A percentile compares a stretch with the other conserved stretches of the same genome.
Evolutionary conservation across 2,329 filamentous ascomycete species (phyloP).

Genomic region (Pezizomycotina sp.): DNA sequence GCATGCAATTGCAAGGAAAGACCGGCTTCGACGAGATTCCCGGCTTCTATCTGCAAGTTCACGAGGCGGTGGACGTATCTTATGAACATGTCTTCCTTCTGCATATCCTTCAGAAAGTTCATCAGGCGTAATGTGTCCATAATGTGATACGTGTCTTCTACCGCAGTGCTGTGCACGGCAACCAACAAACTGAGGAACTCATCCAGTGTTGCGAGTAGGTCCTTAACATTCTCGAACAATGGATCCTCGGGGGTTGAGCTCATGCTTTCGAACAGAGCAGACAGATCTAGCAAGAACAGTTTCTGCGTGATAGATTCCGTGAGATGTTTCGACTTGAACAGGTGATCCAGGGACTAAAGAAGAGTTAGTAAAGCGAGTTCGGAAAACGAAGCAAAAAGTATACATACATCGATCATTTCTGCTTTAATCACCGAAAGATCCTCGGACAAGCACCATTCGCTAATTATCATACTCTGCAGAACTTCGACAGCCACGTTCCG

Average conservation of each 20-base stretch:
- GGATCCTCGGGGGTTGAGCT: conserved; percentile 50
- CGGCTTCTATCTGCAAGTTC: conserved; percentile 53
- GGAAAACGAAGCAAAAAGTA: conserved; percentile 1
- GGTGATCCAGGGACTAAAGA: conserved; percentile 51
- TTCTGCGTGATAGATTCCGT: conserved; percentile 85
- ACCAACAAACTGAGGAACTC: conserved; percentile 82
- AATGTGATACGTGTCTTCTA: conserved; percentile 60
- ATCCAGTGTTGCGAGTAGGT: conserved; percentile 69
- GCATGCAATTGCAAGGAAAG: conserved; percentile 79
- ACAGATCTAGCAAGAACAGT: conserved; percentile 71
- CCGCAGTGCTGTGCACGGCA: conserved; percentile 62
- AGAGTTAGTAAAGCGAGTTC: conserved; percentile 8
- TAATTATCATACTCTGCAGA: conserved; percentile 93
- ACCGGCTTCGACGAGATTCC: conserved; percentile 74
- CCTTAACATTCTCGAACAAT: conserved; percentile 57
- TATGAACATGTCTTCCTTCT: conserved; percentile 91
- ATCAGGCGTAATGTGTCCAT: conserved; percentile 81
- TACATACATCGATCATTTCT: conserved; percentile 69
- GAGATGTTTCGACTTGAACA: conserved; percentile 77
- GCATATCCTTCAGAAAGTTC: conserved; percentile 93
- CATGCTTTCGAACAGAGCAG: conserved; percentile 61
- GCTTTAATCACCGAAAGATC: conserved; percentile 83
- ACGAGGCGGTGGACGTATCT: conserved; percentile 89
- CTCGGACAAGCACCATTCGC: conserved; percentile 91
- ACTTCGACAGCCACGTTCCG: conserved; percentile 82